Evolutionary conservation across 2,329 filamentous ascomycete genomes (phyloP).

Genomic region (Fusarium sp.): DNA sequence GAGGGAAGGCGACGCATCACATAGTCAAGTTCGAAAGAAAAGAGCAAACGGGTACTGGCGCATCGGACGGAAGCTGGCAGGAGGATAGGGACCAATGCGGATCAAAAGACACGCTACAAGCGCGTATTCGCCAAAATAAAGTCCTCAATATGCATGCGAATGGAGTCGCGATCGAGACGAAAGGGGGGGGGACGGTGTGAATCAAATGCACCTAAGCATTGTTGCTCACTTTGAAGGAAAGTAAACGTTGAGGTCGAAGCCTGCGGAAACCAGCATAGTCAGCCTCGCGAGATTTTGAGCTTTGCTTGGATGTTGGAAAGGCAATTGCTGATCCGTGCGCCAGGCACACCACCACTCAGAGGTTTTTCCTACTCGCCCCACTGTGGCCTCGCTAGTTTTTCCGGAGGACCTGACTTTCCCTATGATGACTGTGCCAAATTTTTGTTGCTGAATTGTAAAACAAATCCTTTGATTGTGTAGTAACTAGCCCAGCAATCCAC

Average conservation of each 20-base stretch:
- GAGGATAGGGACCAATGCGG: constrained; percentile 9
- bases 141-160: neutral
- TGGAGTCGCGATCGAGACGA: constrained; percentile 1
- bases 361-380: constrained; percentile 45
- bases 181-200: neutral
- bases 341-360: constrained; percentile 39
- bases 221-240: constrained; percentile 33
- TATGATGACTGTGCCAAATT: constrained; percentile 46
- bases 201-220: constrained; percentile 46
- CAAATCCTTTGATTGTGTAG: constrained; percentile 17
- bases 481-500: constrained; percentile 40
- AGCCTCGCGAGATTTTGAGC: constrained; percentile 46
- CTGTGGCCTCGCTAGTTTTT: constrained; percentile 51
- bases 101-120: constrained; percentile 22
- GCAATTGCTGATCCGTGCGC: constrained; percentile 39
- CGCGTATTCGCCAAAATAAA: constrained; percentile 11
- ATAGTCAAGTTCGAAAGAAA: constrained; percentile 52
- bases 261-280: constrained; percentile 41
- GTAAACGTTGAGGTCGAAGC: constrained; percentile 39
- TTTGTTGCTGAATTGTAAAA: constrained; percentile 43
- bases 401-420: constrained; percentile 39
- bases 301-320: constrained; percentile 40
- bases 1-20: constrained; percentile 49
- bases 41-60: constrained; percentile 45
- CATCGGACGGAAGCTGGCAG: constrained; percentile 45